These are phyloP conservation scores for Debaryomyces prosopidis DNA, from an alignment of 805 yeast genomes.

Conservation along the genomic window DNA sequence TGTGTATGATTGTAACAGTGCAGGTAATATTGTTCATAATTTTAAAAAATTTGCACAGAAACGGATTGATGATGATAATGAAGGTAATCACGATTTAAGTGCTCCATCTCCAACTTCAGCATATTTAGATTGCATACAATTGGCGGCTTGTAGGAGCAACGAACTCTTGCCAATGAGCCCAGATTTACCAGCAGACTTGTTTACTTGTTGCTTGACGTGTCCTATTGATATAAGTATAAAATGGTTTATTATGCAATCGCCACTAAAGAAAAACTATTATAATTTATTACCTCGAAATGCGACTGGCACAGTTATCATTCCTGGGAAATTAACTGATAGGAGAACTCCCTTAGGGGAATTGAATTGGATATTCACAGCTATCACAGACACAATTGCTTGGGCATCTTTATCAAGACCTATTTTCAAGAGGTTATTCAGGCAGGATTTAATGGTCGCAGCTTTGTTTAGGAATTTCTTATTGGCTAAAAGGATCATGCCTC, in stretches of 20 bases:
- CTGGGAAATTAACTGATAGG: slow-evolving; percentile 89
- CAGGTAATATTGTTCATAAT: slow-evolving; percentile 89
- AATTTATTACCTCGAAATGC: slow-evolving; percentile 46
- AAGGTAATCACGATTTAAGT: slow-evolving; percentile 48
- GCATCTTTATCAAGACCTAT: slow-evolving; percentile 83
- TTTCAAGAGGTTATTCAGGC: slow-evolving; percentile 88
- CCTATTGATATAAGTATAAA: slow-evolving; percentile 92
- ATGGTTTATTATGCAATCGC: slow-evolving; percentile 88
- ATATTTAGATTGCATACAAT: slow-evolving; percentile 84
- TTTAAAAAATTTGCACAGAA: slow-evolving; percentile 89
- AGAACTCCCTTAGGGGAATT: slow-evolving; percentile 94
- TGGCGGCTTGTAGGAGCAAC: slow-evolving; percentile 88
- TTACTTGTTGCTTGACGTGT: slow-evolving; percentile 92
- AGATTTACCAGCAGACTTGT: slow-evolving; percentile 91
- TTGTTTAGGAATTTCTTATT: slow-evolving; percentile 87
- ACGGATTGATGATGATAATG: slow-evolving; percentile 82
- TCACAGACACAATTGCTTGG: slow-evolving; percentile 98
- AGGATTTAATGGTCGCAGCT: slow-evolving; percentile 96
- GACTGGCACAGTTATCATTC: slow-evolving; percentile 66
- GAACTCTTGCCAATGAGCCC: slow-evolving; percentile 92
- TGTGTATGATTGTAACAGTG: slow-evolving; percentile 92
- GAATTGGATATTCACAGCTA: slow-evolving; percentile 97
- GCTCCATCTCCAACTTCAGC: slow-evolving; percentile 66
- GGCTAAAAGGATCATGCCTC: slow-evolving; percentile 93
- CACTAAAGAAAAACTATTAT: slow-evolving; percentile 54